Percentiles rank a stretch among this genome's conserved stretches.
Conservation (phyloP, 1,139 yeast species). For the Kodamaea suecica region DNA sequence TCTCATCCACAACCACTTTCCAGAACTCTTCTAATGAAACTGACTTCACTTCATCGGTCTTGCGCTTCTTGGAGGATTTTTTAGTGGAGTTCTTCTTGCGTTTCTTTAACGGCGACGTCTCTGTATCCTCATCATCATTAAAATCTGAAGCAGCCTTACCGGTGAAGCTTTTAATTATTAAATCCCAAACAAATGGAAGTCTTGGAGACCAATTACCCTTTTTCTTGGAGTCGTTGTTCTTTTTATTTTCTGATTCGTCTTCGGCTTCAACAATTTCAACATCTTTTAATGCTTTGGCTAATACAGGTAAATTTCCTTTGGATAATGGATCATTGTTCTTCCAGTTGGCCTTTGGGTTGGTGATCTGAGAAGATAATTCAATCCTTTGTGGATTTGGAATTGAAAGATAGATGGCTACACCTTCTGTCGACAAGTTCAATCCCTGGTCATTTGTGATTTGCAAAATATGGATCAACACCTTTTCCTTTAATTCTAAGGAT, state of each 20-base stretch:
- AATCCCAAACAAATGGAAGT: slow-evolving; percentile 80
- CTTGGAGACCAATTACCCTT: slow-evolving; percentile 76
- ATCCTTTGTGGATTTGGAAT: slow-evolving; percentile 36
- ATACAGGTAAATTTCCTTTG: slow-evolving; percentile 57
- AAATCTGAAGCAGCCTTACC: slow-evolving; percentile 14
- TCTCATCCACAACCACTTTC: slow-evolving; percentile 76
- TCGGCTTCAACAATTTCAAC: slow-evolving; percentile 39
- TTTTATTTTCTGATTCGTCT: slow-evolving; percentile 23
- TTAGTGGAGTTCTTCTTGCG: slow-evolving; percentile 21
- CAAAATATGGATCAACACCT: slow-evolving; percentile 32
- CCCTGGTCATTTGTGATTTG: slow-evolving; percentile 49
- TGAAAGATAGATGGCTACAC: slow-evolving; percentile 66
- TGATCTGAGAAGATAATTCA: slow-evolving; percentile 22
- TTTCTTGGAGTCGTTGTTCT: slow-evolving; percentile 20
- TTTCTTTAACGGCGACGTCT: slow-evolving; percentile 19
- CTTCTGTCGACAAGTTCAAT: slow-evolving; percentile 71
- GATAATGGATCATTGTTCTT: slow-evolving; percentile 69
- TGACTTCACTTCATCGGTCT: slow-evolving; percentile 13
- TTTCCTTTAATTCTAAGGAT: slow-evolving; percentile 17
- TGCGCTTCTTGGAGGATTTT: slow-evolving; percentile 29
- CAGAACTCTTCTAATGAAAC: slow-evolving; percentile 69
- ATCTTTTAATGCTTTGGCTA: slow-evolving; percentile 68
- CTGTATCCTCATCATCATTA: slow-evolving; percentile 21
- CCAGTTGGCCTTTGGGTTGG: slow-evolving; percentile 50
- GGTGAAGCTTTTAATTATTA: slow-evolving; percentile 47